A percentile compares a stretch with the other conserved stretches of the same genome.
These are phyloP conservation scores for Trichocomaceae sp. DNA, from an alignment of 2,329 filamentous ascomycete species.

Conservation along the genomic window DNA sequence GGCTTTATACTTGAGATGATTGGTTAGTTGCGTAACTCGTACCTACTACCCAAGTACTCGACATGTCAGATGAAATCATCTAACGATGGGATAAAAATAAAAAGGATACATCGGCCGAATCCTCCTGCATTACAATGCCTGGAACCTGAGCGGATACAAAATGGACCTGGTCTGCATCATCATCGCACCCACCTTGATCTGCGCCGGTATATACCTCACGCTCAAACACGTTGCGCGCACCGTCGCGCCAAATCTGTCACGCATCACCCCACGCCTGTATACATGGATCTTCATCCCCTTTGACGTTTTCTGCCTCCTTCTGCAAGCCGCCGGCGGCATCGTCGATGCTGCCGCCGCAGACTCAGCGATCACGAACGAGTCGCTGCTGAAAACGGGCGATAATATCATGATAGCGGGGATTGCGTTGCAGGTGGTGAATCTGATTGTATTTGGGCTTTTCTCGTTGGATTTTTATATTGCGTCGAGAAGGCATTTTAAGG, in stretches of 20 bases:
- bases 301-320: slow-evolving; percentile 46
- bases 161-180: slow-evolving; percentile 32
- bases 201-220: slow-evolving; percentile 58
- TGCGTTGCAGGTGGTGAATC: slow-evolving; percentile 32
- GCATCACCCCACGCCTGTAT: slow-evolving; percentile 40
- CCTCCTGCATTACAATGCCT: slow-evolving; percentile 44
- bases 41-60: not conserved
- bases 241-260: slow-evolving; percentile 41
- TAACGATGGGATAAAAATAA: not conserved
- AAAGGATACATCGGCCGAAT: slow-evolving; percentile 45
- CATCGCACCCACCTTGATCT: slow-evolving; percentile 45
- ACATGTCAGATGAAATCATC: not conserved
- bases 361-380: slow-evolving; percentile 9
- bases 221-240: slow-evolving; percentile 53
- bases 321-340: slow-evolving; percentile 48
- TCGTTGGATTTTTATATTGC: slow-evolving; percentile 19
- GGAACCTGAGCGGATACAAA: slow-evolving; percentile 40
- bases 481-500: slow-evolving; percentile 10
- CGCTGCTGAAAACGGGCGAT: slow-evolving; percentile 14
- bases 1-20: slow-evolving; percentile 40
- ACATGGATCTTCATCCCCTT: slow-evolving; percentile 50
- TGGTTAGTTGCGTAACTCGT: too few species aligned
- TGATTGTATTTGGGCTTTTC: slow-evolving; percentile 25
- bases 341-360: slow-evolving; percentile 41
- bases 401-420: slow-evolving; percentile 39